Conservation (phyloP, 2,329 filamentous ascomycete genomes). For the Colletotrichum musicola region DNA sequence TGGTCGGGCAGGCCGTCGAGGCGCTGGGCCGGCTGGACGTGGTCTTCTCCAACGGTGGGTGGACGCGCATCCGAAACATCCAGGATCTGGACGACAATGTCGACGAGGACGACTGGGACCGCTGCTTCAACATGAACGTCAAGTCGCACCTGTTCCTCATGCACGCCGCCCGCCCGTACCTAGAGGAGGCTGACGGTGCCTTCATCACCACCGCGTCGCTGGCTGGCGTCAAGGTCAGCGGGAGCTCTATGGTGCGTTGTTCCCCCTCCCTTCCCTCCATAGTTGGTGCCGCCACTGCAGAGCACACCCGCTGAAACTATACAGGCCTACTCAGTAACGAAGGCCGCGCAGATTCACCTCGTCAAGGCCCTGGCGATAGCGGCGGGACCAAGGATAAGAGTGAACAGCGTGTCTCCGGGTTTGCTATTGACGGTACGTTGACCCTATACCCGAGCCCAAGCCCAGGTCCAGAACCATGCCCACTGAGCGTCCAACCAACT, state of each 20-base stretch:
- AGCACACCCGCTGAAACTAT: neutral
- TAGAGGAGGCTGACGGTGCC: conserved; percentile 63
- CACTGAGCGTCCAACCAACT: neutral
- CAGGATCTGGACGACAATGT: conserved; percentile 61
- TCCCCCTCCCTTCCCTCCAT: neutral
- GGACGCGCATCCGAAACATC: conserved; percentile 62
- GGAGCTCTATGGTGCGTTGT: conserved; percentile 66
- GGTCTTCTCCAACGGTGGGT: conserved; percentile 80
- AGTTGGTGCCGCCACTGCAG: neutral
- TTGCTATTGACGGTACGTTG: conserved; percentile 60
- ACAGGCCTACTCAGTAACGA: conserved; percentile 81
- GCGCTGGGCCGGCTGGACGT: conserved; percentile 78
- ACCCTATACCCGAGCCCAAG: neutral
- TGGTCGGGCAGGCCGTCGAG: conserved; percentile 70
- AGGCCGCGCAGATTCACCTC: conserved; percentile 77
- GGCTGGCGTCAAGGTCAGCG: conserved; percentile 73
- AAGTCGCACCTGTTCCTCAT: conserved; percentile 63
- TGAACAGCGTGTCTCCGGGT: conserved; percentile 70
- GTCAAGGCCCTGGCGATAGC: conserved; percentile 66
- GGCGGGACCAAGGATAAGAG: conserved; percentile 67
- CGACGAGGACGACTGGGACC: conserved; percentile 61
- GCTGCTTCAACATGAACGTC: conserved; percentile 63
- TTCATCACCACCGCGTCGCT: conserved; percentile 75
- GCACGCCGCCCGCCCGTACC: conserved; percentile 55
- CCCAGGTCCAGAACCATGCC: neutral